Evolutionary conservation across 2,329 filamentous ascomycete genomes (phyloP).

Genomic region (Pseudogymnoascus sp.): DNA sequence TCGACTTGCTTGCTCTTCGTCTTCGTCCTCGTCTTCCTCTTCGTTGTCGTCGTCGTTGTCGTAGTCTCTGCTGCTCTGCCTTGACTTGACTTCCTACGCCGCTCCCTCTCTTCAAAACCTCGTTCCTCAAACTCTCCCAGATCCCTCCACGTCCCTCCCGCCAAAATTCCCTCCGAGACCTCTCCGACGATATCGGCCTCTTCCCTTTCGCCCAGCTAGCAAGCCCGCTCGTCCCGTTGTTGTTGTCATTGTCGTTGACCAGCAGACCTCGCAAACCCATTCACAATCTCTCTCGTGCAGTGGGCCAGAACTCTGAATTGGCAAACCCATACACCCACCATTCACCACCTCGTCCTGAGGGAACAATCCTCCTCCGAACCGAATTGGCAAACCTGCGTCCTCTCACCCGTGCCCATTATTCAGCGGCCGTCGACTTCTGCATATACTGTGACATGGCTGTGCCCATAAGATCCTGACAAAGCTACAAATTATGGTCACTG

Average conservation of each 20-base stretch:
- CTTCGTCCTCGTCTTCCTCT: not conserved
- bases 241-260: not conserved
- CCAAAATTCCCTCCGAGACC: not conserved
- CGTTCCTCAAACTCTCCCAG: not conserved
- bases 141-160: not conserved
- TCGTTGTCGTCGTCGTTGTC: not conserved
- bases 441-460: not conserved
- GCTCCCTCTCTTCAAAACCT: not conserved
- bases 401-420: not conserved
- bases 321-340: not conserved
- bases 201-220: not conserved
- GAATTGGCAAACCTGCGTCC: not conserved
- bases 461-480: not conserved
- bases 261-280: constrained; percentile 4
- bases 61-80: not conserved
- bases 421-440: not conserved
- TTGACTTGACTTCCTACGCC: not conserved
- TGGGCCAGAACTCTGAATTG: not conserved
- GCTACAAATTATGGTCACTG: constrained; percentile 6
- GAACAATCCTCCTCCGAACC: not conserved
- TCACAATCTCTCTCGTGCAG: not conserved
- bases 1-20: not conserved
- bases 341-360: not conserved
- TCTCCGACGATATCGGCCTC: constrained; percentile 1
- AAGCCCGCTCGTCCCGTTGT: not conserved